Evolutionary conservation across 1,284 basidiomycete species (phyloP).

Genomic region (Sutorius eximius): DNA sequence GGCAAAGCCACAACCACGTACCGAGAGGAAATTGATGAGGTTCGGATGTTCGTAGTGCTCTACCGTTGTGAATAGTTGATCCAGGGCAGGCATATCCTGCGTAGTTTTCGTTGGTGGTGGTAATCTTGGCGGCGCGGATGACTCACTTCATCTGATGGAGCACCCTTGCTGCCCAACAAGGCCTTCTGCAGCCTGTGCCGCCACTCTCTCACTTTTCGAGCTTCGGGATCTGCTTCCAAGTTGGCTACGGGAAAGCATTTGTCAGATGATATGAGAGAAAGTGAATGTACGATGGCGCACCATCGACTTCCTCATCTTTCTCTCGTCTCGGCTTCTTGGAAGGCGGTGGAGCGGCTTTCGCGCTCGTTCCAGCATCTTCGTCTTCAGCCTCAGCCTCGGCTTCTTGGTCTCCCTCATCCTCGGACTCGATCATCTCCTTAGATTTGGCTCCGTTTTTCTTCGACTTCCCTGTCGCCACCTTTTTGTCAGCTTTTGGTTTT

Average conservation of each 20-base stretch:
- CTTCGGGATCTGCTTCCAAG: constrained; percentile 66
- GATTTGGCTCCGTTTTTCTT: constrained; percentile 64
- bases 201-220: constrained; percentile 74
- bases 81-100: constrained; percentile 78
- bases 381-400: constrained; percentile 48
- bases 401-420: constrained; percentile 52
- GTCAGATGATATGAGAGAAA: constrained; percentile 10
- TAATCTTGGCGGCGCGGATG: background rate
- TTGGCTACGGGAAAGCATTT: constrained; percentile 37
- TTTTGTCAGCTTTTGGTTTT: constrained; percentile 40
- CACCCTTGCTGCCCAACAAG: constrained; percentile 61
- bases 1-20: constrained; percentile 39
- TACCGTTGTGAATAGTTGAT: constrained; percentile 79
- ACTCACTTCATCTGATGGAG: constrained; percentile 49
- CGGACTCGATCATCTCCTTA: constrained; percentile 69
- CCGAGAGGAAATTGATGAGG: constrained; percentile 80
- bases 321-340: constrained; percentile 67
- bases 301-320: constrained; percentile 62
- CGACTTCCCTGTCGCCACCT: constrained; percentile 36
- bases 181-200: constrained; percentile 81
- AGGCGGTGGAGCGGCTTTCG: constrained; percentile 58
- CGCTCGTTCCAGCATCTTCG: constrained; percentile 52
- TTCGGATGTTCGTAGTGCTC: constrained; percentile 85
- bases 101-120: constrained; percentile 10
- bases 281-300: constrained; percentile 27